Evolutionary conservation across 495 filamentous ascomycete species (phyloP), one percentile per base, ranked within the genome.

Genomic region (Acidiella bohemica): DNA sequence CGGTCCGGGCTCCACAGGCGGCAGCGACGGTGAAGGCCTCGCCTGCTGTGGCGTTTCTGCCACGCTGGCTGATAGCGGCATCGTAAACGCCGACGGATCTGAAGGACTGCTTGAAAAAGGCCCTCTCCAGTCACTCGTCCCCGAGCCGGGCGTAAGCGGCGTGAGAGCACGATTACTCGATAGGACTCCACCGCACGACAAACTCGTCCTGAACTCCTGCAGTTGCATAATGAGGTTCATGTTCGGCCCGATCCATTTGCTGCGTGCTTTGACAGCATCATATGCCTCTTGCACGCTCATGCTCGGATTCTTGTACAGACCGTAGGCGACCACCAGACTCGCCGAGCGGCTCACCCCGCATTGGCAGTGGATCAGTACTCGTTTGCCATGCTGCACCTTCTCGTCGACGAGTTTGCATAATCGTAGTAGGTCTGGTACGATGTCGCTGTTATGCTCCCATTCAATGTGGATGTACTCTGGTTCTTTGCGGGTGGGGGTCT

Each of bases 391-490:
- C 23, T 72, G 67, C 1, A 84, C 75, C 35, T 80, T 72, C 24
- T 79, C 73, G 40, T 93, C 84, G 41, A 97, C 88, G 9, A 79
- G 66, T 49, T 93, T 79, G 53, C 90, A 93, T n/a, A 97, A 65
- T 28, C 64, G 66, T 55, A 80, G 75, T 21, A 97, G 61, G 54
- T 96, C 90, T 17, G 80, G 76, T 12, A 87, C 74, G 44, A 97
- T 93, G 45, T 94, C 84, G 0, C 88, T 93, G 53, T 96, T 95
- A 60, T 97, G 90, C 48, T 97, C 92, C 90, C 90, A 97, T 2
- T 75, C 79, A 32, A 97, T 80, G 55, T 97, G 90, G 36, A 96
- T 76, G 55, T 97, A 97, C 57, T 97, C 90, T 1, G 90, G 90
- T 18, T 74, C 43, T 19, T 27, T 50, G 12, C 26, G 12, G n/a